phyloP scores from a whole-genome alignment of 371 early-diverging fungal species.

The Blakeslea trispora region DNA sequence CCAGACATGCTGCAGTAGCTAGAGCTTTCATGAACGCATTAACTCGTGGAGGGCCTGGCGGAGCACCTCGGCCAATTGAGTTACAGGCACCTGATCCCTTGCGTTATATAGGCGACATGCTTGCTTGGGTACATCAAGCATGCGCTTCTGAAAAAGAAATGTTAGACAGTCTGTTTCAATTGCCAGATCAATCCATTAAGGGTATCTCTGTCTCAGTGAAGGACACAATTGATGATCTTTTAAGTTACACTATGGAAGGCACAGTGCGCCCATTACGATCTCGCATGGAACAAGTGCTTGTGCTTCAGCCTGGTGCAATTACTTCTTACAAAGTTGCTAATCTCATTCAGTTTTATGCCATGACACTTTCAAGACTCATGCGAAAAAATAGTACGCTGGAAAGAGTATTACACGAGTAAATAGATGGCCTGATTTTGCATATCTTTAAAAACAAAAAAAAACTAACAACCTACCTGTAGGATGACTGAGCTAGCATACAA shows the following conservation, averaged over 20 bases:
- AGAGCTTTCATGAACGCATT: constrained; percentile 80
- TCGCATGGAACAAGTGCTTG: constrained; percentile 78
- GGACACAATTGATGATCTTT: constrained; percentile 47
- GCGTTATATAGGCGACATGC: constrained; percentile 91
- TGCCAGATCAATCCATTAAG: constrained; percentile 13
- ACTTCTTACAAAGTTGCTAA: constrained; percentile 72
- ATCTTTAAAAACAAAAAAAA: too few relatives aligned
- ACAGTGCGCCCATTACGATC: constrained; percentile 76
- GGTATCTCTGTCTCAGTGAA: constrained; percentile 15
- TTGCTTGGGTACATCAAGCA: constrained; percentile 95
- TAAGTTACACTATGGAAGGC: constrained; percentile 77
- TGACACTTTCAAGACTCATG: constrained; percentile 65
- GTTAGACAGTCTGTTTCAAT: constrained; percentile 71
- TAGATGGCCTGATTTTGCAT: background rate
- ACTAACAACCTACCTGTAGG: constrained; percentile 34
- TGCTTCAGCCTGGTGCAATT: constrained; percentile 69
- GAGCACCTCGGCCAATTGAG: constrained; percentile 89
- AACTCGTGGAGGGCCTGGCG: constrained; percentile 84
- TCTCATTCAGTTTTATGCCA: constrained; percentile 76
- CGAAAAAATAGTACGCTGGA: constrained; percentile 59
- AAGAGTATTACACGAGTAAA: constrained; percentile 61
- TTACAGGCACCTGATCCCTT: constrained; percentile 89
- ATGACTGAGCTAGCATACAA: constrained; percentile 67
- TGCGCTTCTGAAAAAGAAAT: constrained; percentile 87
- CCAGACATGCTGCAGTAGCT: constrained; percentile 71